These are phyloP conservation scores for Parafenestella ontariensis DNA, from an alignment of 2,329 filamentous ascomycete species.

Conservation along the genomic window DNA sequence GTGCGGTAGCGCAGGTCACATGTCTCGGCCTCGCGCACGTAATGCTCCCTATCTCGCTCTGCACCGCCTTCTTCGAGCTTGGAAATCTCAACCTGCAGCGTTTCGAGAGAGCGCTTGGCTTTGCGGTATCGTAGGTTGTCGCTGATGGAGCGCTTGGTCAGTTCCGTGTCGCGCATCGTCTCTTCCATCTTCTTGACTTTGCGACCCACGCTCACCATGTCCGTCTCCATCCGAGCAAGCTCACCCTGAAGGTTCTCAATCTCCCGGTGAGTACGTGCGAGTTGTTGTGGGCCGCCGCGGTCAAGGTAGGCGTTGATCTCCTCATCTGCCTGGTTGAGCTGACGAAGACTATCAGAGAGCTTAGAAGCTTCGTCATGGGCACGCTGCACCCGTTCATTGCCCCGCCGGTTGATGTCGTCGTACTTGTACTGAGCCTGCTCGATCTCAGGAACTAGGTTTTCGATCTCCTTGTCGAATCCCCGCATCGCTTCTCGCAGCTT, in stretches of 20 bases:
- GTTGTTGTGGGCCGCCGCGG: slow-evolving; percentile 73
- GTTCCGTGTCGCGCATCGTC: slow-evolving; percentile 78
- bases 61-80: slow-evolving; percentile 81
- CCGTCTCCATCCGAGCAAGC: slow-evolving; percentile 69
- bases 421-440: slow-evolving; percentile 76
- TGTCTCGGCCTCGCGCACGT: slow-evolving; percentile 71
- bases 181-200: slow-evolving; percentile 80
- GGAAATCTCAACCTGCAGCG: slow-evolving; percentile 72
- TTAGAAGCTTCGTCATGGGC: slow-evolving; percentile 74
- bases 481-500: slow-evolving; percentile 75
- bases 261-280: slow-evolving; percentile 72
- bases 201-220: slow-evolving; percentile 70
- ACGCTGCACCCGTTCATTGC: slow-evolving; percentile 74
- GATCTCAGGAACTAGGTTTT: slow-evolving; percentile 76
- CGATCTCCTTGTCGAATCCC: slow-evolving; percentile 74
- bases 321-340: slow-evolving; percentile 75
- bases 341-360: slow-evolving; percentile 76
- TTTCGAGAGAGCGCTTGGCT: slow-evolving; percentile 71
- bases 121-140: slow-evolving; percentile 90
- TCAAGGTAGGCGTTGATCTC: slow-evolving; percentile 84
- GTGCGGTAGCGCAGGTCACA: slow-evolving; percentile 73
- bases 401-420: slow-evolving; percentile 76
- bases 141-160: slow-evolving; percentile 82
- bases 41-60: slow-evolving; percentile 79
- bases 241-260: slow-evolving; percentile 72